Evolutionary conservation across 2,329 filamentous ascomycete species (phyloP).

Genomic region (Neophaeococcomyces aloes): DNA sequence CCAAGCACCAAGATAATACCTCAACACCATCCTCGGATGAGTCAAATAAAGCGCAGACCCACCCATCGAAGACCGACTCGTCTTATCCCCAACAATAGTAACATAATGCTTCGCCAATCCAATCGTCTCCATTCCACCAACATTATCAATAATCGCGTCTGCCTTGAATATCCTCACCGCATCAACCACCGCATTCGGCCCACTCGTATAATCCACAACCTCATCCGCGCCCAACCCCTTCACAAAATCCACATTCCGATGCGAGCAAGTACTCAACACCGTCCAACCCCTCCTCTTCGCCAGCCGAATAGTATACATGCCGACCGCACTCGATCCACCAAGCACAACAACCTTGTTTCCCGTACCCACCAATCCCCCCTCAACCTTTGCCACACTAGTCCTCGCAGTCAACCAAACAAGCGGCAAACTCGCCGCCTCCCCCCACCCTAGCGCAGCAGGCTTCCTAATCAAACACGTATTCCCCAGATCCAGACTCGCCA

Average conservation of each 20-base stretch:
- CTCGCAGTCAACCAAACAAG: constrained; percentile 15
- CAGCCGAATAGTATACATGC: constrained; percentile 51
- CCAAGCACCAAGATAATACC: constrained; percentile 36
- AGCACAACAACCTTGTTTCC: constrained; percentile 55
- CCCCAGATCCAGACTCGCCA: constrained; percentile 10
- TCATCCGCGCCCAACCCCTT: constrained; percentile 31
- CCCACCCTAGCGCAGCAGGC: constrained; percentile 10
- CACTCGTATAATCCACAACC: constrained; percentile 32
- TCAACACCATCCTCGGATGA: constrained; percentile 23
- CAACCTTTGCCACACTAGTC: constrained; percentile 12
- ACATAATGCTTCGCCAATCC: constrained; percentile 45
- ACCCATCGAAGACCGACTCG: constrained; percentile 41
- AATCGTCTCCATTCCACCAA: constrained; percentile 41
- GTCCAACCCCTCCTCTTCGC: constrained; percentile 50
- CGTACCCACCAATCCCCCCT: constrained; percentile 9
- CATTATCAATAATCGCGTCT: constrained; percentile 46
- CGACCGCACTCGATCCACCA: constrained; percentile 52
- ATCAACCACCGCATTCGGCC: constrained; percentile 35
- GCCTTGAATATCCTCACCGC: constrained; percentile 38
- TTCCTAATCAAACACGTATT: constrained; percentile 13
- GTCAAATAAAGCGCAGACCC: constrained; percentile 23
- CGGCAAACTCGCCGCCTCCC: constrained; percentile 13
- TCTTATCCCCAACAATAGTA: constrained; percentile 40
- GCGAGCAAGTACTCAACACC: constrained; percentile 50
- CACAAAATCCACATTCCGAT: constrained; percentile 40